Percentiles rank a stretch among this genome's conserved stretches.
Evolutionary conservation across 345 rosid genomes (phyloP).

Genomic region (Aquilaria malaccensis): DNA sequence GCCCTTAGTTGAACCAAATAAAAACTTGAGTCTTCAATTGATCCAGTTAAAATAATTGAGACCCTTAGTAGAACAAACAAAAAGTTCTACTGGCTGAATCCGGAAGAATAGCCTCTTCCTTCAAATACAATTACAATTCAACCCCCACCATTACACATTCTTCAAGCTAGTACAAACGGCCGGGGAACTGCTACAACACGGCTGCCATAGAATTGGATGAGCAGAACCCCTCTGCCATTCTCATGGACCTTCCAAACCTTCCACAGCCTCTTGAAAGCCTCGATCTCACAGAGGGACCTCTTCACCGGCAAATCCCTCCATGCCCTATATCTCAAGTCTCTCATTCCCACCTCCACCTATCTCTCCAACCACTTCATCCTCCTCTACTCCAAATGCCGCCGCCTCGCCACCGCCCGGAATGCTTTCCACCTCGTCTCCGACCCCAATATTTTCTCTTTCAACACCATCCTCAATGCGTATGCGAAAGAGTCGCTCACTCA

Average conservation of each 20-base stretch:
- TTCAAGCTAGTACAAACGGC: too few species aligned
- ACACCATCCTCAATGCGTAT: conserved; percentile 45
- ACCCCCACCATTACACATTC: too few species aligned
- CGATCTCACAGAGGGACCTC: conserved; percentile 48
- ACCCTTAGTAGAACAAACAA: too few species aligned
- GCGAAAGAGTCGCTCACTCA: conserved; percentile 36
- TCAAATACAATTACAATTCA: too few species aligned
- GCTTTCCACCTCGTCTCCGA: conserved; percentile 37
- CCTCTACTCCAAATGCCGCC: conserved; percentile 81
- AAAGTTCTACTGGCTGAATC: too few species aligned
- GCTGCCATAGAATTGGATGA: conserved; percentile 29
- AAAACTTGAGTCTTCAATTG: too few species aligned
- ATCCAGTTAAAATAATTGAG: too few species aligned
- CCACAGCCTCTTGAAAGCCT: conserved; percentile 46
- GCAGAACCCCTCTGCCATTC: conserved; percentile 19
- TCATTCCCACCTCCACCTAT: conserved; percentile 60
- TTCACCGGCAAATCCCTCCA: conserved; percentile 64
- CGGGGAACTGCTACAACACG: too few species aligned
- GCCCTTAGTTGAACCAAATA: too few species aligned
- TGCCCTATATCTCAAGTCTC: conserved; percentile 56
- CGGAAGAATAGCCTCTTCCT: too few species aligned
- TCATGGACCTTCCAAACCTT: conserved; percentile 38
- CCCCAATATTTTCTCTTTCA: conserved; percentile 79
- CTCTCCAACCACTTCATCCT: conserved; percentile 86
- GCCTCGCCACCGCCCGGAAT: conserved; percentile 37